Evolutionary conservation across 805 yeast genomes (phyloP).

Genomic region (Myxozyma nipponensis): DNA sequence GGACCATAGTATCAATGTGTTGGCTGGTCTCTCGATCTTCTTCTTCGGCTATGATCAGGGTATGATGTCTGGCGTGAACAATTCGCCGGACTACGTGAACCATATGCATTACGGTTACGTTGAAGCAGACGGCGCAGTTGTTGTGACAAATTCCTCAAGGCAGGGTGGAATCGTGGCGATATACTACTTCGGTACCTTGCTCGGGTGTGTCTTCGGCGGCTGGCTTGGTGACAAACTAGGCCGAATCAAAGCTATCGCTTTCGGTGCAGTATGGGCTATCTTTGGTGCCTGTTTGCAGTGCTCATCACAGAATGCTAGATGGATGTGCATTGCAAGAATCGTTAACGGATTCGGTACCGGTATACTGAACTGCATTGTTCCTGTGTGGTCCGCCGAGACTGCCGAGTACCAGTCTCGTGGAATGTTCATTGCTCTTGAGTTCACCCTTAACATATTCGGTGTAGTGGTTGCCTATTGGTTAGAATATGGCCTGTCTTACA

Average conservation of each 20-base stretch:
- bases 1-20: constrained; percentile 4
- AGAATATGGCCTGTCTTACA: constrained; percentile 59
- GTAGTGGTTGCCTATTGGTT: constrained; percentile 69
- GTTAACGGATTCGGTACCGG: constrained; percentile 35
- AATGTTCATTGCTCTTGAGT: constrained; percentile 53
- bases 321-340: constrained; percentile 62
- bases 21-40: constrained; percentile 33
- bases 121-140: constrained; percentile 24
- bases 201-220: constrained; percentile 11
- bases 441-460: constrained; percentile 56
- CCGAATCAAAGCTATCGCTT: constrained; percentile 51
- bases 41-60: constrained; percentile 46
- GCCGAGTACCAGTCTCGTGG: constrained; percentile 54
- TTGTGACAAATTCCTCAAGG: constrained; percentile 28
- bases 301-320: constrained; percentile 49
- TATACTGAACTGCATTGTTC: constrained; percentile 45
- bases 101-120: constrained; percentile 31
- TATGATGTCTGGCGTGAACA: constrained; percentile 40
- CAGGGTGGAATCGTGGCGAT: constrained; percentile 37
- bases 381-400: constrained; percentile 70
- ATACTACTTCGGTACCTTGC: constrained; percentile 35
- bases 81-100: constrained; percentile 34
- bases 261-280: constrained; percentile 28
- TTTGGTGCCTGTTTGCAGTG: constrained; percentile 47
- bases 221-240: constrained; percentile 52